phyloP scores from a whole-genome alignment of 768 basidiomycete species.

The Kwoniella bestiolae region DNA sequence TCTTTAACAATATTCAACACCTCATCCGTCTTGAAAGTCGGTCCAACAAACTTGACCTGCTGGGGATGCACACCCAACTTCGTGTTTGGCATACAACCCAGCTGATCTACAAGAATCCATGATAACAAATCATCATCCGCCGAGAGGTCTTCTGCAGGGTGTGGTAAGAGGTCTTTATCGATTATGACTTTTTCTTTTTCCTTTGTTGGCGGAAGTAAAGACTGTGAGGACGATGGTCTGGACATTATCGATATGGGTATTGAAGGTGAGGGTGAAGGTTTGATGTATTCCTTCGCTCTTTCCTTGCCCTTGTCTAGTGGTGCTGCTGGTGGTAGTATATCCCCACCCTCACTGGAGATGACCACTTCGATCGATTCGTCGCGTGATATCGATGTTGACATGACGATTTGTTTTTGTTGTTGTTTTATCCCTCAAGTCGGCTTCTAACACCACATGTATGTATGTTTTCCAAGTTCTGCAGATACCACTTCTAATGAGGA shows the following conservation, averaged over 20 bases:
- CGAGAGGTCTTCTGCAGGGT: conserved; percentile 52
- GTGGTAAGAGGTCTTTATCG: conserved; percentile 30
- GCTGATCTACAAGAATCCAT: conserved; percentile 54
- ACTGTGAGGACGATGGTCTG: not conserved
- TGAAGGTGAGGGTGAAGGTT: too few relatives aligned
- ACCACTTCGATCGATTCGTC: not conserved
- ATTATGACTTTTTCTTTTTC: conserved; percentile 5
- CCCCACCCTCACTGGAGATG: too few relatives aligned
- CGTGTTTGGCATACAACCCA: conserved; percentile 50
- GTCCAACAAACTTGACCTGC: conserved; percentile 52
- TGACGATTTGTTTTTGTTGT: not conserved
- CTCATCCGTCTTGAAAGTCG: conserved; percentile 49
- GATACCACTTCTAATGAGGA: too few relatives aligned
- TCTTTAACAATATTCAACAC: conserved; percentile 49
- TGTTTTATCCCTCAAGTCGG: not conserved
- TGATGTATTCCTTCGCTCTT: not conserved
- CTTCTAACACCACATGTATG: not conserved
- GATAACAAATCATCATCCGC: conserved; percentile 55
- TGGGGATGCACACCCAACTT: conserved; percentile 55
- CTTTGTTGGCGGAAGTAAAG: conserved; percentile 1
- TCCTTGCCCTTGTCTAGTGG: not conserved
- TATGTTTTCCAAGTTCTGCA: not conserved
- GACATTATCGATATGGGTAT: too few relatives aligned
- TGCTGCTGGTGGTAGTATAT: not conserved
- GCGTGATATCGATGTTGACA: not conserved